A percentile compares a stretch with the other conserved stretches of the same genome.
Conservation (phyloP, 1,139 yeast genomes). For the Geotrichum candidum region DNA sequence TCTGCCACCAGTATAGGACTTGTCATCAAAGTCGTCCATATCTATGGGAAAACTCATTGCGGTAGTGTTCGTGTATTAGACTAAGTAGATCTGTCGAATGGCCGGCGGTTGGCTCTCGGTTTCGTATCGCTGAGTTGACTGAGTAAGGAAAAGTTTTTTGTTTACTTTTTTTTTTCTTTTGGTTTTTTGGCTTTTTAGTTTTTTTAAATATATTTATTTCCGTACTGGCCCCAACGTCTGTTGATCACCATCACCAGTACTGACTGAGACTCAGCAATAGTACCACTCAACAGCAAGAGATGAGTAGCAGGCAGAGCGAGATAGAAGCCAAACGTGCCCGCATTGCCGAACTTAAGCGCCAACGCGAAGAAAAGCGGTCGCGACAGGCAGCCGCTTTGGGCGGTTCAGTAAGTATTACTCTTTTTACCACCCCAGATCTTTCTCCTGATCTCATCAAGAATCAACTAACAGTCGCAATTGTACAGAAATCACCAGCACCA, state of each 20-base stretch:
- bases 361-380: constrained; percentile 30
- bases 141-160: background rate
- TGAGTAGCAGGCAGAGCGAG: constrained; percentile 34
- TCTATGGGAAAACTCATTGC: constrained; percentile 9
- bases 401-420: constrained; percentile 6
- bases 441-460: background rate
- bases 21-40: constrained; percentile 3
- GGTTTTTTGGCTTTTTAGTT: background rate
- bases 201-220: background rate
- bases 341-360: constrained; percentile 41
- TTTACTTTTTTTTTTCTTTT: background rate
- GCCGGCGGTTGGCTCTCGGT: background rate
- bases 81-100: background rate
- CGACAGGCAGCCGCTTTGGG: constrained; percentile 10
- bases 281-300: background rate
- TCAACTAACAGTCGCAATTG: background rate
- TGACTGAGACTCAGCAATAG: background rate
- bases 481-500: constrained; percentile 10
- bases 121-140: background rate
- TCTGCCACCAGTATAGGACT: background rate
- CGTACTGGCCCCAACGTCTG: background rate
- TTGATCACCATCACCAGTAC: background rate
- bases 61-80: background rate
- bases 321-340: constrained; percentile 45
- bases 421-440: background rate